phyloP scores from a whole-genome alignment of 1,139 yeast genomes.

The Geotrichum restrictum region DNA sequence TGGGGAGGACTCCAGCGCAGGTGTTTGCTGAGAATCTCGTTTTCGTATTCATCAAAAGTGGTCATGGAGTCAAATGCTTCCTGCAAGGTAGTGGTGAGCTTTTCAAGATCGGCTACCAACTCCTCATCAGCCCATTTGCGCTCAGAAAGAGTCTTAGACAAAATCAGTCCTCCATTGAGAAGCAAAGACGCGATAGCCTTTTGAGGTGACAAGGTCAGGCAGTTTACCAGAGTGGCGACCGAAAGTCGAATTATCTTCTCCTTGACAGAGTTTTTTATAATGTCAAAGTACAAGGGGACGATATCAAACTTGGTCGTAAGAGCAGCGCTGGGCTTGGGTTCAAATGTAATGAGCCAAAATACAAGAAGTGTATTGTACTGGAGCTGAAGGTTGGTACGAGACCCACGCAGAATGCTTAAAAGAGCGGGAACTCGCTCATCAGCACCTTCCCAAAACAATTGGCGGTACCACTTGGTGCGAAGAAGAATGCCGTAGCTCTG shows the following conservation, averaged over 20 bases:
- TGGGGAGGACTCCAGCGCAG: constrained; percentile 94
- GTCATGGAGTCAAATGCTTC: constrained; percentile 76
- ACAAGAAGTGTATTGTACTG: constrained; percentile 75
- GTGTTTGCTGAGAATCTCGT: constrained; percentile 74
- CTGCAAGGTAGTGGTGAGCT: constrained; percentile 56
- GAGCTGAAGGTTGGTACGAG: constrained; percentile 66
- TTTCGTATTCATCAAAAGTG: constrained; percentile 86
- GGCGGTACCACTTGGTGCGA: constrained; percentile 56
- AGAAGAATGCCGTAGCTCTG: constrained; percentile 65
- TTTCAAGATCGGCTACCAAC: constrained; percentile 65
- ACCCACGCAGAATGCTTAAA: constrained; percentile 45
- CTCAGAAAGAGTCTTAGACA: constrained; percentile 65
- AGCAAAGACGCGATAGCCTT: constrained; percentile 63
- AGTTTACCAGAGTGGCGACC: constrained; percentile 60
- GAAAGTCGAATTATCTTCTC: constrained; percentile 85
- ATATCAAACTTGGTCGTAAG: constrained; percentile 48
- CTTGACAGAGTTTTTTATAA: constrained; percentile 78
- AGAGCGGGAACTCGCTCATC: constrained; percentile 56
- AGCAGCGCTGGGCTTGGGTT: constrained; percentile 49
- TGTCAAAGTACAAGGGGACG: constrained; percentile 54
- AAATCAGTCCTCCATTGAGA: constrained; percentile 70
- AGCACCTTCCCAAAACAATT: constrained; percentile 50
- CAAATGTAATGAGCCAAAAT: constrained; percentile 83
- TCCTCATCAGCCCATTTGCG: constrained; percentile 96
- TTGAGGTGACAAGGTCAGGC: constrained; percentile 37